phyloP scores from a whole-genome alignment of 2,329 filamentous ascomycete species.

The Hymenoscyphus fructigenus region DNA sequence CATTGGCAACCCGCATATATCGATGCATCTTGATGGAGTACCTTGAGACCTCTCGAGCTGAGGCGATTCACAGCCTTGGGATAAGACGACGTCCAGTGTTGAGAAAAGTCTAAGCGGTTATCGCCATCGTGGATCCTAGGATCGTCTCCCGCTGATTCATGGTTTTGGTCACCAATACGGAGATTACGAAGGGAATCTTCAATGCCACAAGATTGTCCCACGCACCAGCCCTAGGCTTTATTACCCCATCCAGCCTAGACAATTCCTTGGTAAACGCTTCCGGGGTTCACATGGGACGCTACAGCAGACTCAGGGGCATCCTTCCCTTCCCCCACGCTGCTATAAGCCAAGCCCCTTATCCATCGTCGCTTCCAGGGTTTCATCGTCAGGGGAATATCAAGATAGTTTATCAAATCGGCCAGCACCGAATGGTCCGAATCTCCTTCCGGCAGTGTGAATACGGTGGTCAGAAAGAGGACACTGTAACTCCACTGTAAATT shows the following conservation, averaged over 20 bases:
- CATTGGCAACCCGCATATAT: neutral
- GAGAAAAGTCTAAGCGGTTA: neutral
- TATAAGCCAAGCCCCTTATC: neutral
- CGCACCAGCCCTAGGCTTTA: neutral
- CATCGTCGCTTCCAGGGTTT: neutral
- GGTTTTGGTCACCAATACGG: neutral
- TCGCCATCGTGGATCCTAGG: neutral
- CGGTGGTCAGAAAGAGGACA: neutral
- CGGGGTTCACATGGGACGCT: neutral
- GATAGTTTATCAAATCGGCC: neutral
- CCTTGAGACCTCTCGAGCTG: neutral
- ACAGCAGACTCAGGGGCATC: neutral
- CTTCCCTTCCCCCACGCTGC: neutral
- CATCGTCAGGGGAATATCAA: neutral
- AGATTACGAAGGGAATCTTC: neutral
- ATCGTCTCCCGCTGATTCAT: neutral
- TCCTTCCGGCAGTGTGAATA: neutral
- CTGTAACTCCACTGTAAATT: neutral
- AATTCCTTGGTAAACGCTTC: neutral
- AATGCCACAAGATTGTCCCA: neutral
- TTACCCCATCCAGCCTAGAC: neutral
- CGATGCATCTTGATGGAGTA: neutral
- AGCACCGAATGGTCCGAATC: neutral
- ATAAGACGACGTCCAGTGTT: neutral
- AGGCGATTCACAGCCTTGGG: neutral